phyloP scores from a whole-genome alignment of 257 asterid genomes.

The Scutellaria barbata region DNA sequence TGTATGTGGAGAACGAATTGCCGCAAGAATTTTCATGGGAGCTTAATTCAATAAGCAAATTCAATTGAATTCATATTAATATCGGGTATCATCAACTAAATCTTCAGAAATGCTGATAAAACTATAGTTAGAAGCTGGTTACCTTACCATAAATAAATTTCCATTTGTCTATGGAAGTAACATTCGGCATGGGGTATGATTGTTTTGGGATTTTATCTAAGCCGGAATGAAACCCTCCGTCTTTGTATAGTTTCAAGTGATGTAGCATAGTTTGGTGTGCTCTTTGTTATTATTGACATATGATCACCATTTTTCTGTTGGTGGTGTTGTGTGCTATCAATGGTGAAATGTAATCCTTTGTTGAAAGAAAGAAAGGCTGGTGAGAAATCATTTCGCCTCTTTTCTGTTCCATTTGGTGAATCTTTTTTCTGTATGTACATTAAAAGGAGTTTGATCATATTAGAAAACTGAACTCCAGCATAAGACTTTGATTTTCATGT shows the following conservation, averaged over 20 bases:
- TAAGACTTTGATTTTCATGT: background rate
- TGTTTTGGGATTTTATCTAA: background rate
- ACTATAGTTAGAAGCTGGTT: background rate
- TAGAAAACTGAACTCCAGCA: conserved; percentile 34
- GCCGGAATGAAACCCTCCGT: background rate
- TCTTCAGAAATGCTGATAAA: background rate
- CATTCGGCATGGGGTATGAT: background rate
- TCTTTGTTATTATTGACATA: background rate
- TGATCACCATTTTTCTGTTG: background rate
- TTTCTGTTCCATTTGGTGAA: background rate
- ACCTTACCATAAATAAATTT: background rate
- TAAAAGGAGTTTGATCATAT: background rate
- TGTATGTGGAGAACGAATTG: background rate
- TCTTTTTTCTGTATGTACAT: background rate
- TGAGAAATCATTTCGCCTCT: background rate
- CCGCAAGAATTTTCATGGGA: background rate
- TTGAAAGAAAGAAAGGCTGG: background rate
- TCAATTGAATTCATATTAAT: background rate
- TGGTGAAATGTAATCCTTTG: background rate
- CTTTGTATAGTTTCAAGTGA: background rate
- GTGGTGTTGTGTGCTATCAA: background rate
- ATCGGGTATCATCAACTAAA: background rate
- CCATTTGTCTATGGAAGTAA: background rate
- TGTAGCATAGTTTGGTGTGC: background rate
- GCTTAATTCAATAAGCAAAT: background rate